Conservation (phyloP, 306 rosid species). For the Sechiopsis laciniata region DNA sequence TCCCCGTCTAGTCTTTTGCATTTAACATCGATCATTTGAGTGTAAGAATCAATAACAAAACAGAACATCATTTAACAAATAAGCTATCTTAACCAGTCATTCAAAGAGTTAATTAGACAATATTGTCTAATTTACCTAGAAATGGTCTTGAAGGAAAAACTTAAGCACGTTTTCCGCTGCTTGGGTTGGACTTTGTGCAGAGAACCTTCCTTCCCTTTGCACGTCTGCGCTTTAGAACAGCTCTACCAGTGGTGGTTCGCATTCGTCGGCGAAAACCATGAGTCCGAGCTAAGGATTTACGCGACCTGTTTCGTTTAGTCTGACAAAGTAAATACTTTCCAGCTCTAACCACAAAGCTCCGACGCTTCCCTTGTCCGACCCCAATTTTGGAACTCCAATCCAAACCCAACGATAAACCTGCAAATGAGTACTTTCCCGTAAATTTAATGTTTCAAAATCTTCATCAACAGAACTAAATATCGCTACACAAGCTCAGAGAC, state of each 20-base stretch:
- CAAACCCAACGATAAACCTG: conserved; percentile 59
- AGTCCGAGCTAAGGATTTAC: conserved; percentile 80
- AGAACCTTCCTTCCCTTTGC: conserved; percentile 89
- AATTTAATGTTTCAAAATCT: conserved; percentile 11
- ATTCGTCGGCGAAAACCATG: conserved; percentile 83
- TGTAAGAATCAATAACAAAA: not conserved
- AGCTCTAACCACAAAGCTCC: conserved; percentile 68
- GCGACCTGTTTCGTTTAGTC: conserved; percentile 82
- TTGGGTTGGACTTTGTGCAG: conserved; percentile 77
- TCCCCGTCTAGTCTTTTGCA: not conserved
- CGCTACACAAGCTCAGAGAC: not conserved
- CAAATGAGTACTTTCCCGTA: conserved; percentile 16
- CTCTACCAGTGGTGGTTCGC: conserved; percentile 84
- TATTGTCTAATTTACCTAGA: conserved; percentile 13
- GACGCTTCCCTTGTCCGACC: conserved; percentile 38
- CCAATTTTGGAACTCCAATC: conserved; percentile 40
- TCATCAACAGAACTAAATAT: not conserved
- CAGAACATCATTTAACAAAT: not conserved
- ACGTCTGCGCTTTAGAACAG: conserved; percentile 66
- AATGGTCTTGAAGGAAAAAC: not conserved
- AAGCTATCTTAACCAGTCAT: conserved; percentile 14
- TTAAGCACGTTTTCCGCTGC: conserved; percentile 56
- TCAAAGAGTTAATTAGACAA: conserved; percentile 12
- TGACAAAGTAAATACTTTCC: conserved; percentile 72
- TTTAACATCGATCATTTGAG: conserved; percentile 13